Conservation (phyloP, 2,329 filamentous ascomycete genomes). For the Myriangium duriaei region DNA sequence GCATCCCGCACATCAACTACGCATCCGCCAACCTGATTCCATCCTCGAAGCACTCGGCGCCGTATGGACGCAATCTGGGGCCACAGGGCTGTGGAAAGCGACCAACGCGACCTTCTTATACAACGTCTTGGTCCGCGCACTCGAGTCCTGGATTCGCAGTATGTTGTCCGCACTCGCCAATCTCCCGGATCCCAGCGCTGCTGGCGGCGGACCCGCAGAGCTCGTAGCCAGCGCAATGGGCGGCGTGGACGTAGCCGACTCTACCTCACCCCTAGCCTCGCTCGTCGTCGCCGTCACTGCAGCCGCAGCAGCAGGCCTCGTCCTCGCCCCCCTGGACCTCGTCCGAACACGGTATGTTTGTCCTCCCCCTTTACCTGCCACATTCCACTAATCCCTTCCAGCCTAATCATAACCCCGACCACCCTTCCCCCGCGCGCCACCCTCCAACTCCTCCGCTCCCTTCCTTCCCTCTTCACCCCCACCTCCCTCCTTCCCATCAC, state of each 20-base stretch:
- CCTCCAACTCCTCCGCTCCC: slow-evolving; percentile 59
- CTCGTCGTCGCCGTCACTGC: slow-evolving; percentile 59
- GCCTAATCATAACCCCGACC: slow-evolving; percentile 67
- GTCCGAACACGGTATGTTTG: slow-evolving; percentile 55
- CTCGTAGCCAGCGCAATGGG: slow-evolving; percentile 32
- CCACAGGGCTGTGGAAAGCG: slow-evolving; percentile 87
- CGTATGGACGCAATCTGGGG: slow-evolving; percentile 78
- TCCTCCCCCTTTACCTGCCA: not conserved
- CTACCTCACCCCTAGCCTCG: slow-evolving; percentile 69
- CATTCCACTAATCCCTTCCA: slow-evolving; percentile 21
- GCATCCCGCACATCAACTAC: slow-evolving; percentile 47
- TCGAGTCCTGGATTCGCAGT: slow-evolving; percentile 86
- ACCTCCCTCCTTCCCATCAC: slow-evolving; percentile 64
- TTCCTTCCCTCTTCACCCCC: slow-evolving; percentile 59
- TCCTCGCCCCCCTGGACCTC: slow-evolving; percentile 78
- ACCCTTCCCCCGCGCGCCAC: slow-evolving; percentile 63
- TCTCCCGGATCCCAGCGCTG: slow-evolving; percentile 64
- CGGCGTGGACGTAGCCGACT: slow-evolving; percentile 67
- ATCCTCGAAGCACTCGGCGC: slow-evolving; percentile 77
- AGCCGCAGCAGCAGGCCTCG: slow-evolving; percentile 58
- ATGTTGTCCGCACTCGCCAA: slow-evolving; percentile 84
- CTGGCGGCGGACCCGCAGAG: slow-evolving; percentile 40
- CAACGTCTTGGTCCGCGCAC: slow-evolving; percentile 67
- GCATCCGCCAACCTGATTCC: slow-evolving; percentile 63
- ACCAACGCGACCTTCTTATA: slow-evolving; percentile 91